These are phyloP conservation scores for Acacia confusa DNA, from an alignment of 306 rosid species.

Conservation along the genomic window DNA sequence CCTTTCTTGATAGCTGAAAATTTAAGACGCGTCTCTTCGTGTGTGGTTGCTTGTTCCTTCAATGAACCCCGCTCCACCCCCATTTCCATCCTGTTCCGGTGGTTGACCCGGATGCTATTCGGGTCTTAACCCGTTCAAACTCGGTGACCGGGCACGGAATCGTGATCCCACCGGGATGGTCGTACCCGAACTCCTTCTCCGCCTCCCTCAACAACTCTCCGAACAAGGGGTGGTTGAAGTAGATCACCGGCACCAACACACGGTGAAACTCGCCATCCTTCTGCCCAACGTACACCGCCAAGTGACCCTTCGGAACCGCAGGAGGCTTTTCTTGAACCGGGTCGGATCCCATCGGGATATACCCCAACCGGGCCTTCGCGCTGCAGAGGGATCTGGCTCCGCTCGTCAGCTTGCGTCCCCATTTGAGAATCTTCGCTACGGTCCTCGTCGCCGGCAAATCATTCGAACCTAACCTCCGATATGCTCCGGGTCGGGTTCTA, in stretches of 20 bases:
- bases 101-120: conserved; percentile 58
- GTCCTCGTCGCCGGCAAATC: conserved; percentile 28
- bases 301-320: conserved; percentile 77
- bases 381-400: conserved; percentile 55
- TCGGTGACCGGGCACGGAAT: conserved; percentile 79
- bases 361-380: conserved; percentile 41
- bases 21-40: not conserved
- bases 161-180: conserved; percentile 81
- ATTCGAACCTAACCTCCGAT: conserved; percentile 17
- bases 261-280: conserved; percentile 72
- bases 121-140: conserved; percentile 75
- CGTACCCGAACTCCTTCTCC: conserved; percentile 73
- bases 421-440: conserved; percentile 46
- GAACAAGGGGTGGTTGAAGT: conserved; percentile 87
- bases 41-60: not conserved
- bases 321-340: conserved; percentile 2
- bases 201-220: conserved; percentile 69
- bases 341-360: conserved; percentile 43
- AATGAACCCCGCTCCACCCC: conserved; percentile 43
- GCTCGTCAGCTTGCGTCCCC: conserved; percentile 56
- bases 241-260: conserved; percentile 84
- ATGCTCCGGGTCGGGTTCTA: conserved; percentile 30
- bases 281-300: conserved; percentile 88
- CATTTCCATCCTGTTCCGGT: conserved; percentile 26
- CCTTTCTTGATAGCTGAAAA: not conserved